Conservation (phyloP, 1,139 yeast genomes). For the Yamadazyma songkhlaensis region DNA sequence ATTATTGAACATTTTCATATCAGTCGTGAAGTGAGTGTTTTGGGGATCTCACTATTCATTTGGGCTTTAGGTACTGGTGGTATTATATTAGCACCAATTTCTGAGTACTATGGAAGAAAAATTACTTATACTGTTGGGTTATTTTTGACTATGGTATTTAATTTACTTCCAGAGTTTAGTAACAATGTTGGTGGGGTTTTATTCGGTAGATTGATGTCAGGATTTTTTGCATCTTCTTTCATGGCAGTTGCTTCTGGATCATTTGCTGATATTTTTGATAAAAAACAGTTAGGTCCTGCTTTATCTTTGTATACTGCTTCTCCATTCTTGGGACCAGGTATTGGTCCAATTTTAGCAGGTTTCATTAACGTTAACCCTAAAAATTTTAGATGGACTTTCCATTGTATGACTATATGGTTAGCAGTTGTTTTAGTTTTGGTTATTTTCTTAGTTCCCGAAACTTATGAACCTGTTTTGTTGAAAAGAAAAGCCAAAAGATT, state of each 20-base stretch:
- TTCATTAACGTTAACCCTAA: constrained; percentile 21
- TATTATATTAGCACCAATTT: constrained; percentile 30
- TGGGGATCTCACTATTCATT: constrained; percentile 30
- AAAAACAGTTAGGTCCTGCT: constrained; percentile 25
- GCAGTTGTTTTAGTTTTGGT: constrained; percentile 16
- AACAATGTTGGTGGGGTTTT: constrained; percentile 27
- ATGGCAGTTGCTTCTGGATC: constrained; percentile 37
- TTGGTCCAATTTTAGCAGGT: constrained; percentile 32
- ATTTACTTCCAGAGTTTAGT: constrained; percentile 27
- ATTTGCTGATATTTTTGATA: constrained; percentile 29
- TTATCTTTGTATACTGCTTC: constrained; percentile 28
- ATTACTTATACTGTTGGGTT: constrained; percentile 25
- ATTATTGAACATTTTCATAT: constrained; percentile 24
- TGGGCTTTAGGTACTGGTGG: constrained; percentile 34
- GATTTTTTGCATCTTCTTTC: constrained; percentile 32
- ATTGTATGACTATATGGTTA: constrained; percentile 23
- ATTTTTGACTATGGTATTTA: constrained; percentile 20
- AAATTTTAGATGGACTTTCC: constrained; percentile 25
- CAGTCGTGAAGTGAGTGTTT: constrained; percentile 25
- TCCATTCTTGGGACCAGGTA: constrained; percentile 33
- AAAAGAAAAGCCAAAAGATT: constrained; percentile 50
- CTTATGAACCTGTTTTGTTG: constrained; percentile 57
- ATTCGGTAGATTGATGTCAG: constrained; percentile 32
- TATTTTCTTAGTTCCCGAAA: constrained; percentile 45
- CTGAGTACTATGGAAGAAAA: constrained; percentile 33